Evolutionary conservation across 305 asterid genomes (phyloP), one percentile per base, ranked within the genome.

Genomic region (Fraxinus velutina): DNA sequence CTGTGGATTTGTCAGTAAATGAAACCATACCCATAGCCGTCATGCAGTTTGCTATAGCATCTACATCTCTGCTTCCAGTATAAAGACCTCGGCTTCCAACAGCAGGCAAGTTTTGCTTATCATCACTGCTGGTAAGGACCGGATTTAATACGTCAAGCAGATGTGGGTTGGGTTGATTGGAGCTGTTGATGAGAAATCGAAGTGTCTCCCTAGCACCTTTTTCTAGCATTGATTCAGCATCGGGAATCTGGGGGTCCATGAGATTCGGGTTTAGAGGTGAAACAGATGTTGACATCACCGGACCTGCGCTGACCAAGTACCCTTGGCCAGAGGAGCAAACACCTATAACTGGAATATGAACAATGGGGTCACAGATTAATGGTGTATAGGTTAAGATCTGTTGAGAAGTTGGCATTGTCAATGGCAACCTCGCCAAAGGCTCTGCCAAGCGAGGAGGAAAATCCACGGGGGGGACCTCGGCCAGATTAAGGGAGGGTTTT

Each of bases 261-360:
- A 91, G 88, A 79, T 85, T 89, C 9, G 92, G 90, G 30, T 79
- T 87, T 13, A 92, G 72, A 2, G 96, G 89, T 27, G 94, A 86
- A 73, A 93, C 87, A 5, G 92, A 79, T 36, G 95, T 87, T 1
- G 94, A 86, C 29, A 91, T 89, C 29, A 87, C 82, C 22, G 92
- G 92, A 36, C 97, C 95, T 0, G 97, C 92, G 71, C 96, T 92
- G 71, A 93, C 99, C 79, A 96, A 78, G 80, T 94, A 96, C 17
- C 97, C 97, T 83, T 92, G 98, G 42, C 97, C 99, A 17, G 98
- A 92, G 3, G 99, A 94, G 87, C 94, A 96, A 64, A 92, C 83
- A 36, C 90, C 97, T 24, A 96, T 92, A 34, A 96, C 89, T 19
- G 99, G 99, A 78, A 94, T 82, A 62, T 96, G 98, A 44, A 96